Conservation (phyloP, 2,329 filamentous ascomycete genomes). For the Colletotrichum acutatum region DNA sequence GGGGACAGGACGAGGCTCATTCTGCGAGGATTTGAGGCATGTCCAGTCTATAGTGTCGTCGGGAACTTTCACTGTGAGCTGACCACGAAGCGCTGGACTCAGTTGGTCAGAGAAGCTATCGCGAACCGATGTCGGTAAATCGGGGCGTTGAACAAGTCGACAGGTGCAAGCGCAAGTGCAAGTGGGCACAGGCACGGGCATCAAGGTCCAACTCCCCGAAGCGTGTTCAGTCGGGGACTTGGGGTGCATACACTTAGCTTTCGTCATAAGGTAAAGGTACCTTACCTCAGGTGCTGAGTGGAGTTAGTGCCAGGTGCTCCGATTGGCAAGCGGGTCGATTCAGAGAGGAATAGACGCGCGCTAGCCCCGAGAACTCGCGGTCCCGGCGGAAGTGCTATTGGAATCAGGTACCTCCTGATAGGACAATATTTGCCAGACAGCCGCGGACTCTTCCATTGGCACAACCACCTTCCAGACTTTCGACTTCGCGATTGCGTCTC, state of each 20-base stretch:
- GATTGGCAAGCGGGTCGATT: background rate
- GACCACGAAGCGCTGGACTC: background rate
- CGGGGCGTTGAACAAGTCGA: background rate
- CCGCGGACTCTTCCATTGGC: conserved; percentile 22
- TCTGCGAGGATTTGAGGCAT: conserved; percentile 38
- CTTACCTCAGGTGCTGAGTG: background rate
- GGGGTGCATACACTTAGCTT: conserved; percentile 15
- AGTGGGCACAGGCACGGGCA: background rate
- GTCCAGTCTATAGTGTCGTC: conserved; percentile 12
- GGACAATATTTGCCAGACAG: conserved; percentile 12
- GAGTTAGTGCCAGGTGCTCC: background rate
- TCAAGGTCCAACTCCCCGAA: conserved; percentile 4
- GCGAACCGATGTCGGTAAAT: background rate
- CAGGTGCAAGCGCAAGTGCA: background rate
- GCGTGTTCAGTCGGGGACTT: background rate
- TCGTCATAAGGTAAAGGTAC: conserved; percentile 20
- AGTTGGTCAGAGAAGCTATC: background rate
- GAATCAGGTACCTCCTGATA: conserved; percentile 31
- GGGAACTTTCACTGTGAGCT: background rate
- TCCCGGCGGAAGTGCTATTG: background rate
- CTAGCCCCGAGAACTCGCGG: conserved; percentile 11
- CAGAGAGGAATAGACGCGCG: conserved; percentile 4
- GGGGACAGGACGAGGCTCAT: conserved; percentile 64
- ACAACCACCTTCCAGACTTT: conserved; percentile 11
- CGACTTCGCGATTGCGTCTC: conserved; percentile 12